Conservation (phyloP, 2,329 filamentous ascomycete species). For the Magnaporthiopsis incrustans region DNA sequence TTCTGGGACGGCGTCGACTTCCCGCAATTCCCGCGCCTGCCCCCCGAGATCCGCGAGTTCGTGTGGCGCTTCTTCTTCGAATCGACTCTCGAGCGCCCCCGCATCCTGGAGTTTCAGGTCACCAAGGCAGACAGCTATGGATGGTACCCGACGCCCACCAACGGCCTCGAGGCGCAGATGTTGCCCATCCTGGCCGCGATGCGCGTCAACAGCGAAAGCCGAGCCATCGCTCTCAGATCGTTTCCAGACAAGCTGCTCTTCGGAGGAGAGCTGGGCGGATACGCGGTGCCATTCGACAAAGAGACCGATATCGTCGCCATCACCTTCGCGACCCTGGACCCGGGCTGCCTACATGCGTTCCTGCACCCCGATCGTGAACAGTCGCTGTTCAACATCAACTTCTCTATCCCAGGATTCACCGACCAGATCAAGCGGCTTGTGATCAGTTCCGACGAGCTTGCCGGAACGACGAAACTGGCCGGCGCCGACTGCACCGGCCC, state of each 20-base stretch:
- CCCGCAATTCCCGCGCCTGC: constrained; percentile 11
- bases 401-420: background rate
- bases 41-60: constrained; percentile 12
- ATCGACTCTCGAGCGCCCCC: background rate
- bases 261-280: background rate
- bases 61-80: constrained; percentile 14
- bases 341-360: background rate
- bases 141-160: background rate
- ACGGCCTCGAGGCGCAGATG: background rate
- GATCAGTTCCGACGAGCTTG: background rate
- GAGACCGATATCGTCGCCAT: constrained; percentile 12
- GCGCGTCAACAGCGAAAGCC: constrained; percentile 11
- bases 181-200: background rate
- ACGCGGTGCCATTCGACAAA: constrained; percentile 11
- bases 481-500: constrained; percentile 5
- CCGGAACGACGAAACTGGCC: background rate
- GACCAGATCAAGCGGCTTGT: background rate
- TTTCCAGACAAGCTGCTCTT: constrained; percentile 13
- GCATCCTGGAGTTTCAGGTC: constrained; percentile 9
- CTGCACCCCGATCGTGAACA: background rate
- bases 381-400: background rate
- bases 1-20: constrained; percentile 4
- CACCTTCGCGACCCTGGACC: background rate
- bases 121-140: background rate
- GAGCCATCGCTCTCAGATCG: constrained; percentile 8